Evolutionary conservation across 345 rosid species (phyloP).

Genomic region (Camelina neglecta): DNA sequence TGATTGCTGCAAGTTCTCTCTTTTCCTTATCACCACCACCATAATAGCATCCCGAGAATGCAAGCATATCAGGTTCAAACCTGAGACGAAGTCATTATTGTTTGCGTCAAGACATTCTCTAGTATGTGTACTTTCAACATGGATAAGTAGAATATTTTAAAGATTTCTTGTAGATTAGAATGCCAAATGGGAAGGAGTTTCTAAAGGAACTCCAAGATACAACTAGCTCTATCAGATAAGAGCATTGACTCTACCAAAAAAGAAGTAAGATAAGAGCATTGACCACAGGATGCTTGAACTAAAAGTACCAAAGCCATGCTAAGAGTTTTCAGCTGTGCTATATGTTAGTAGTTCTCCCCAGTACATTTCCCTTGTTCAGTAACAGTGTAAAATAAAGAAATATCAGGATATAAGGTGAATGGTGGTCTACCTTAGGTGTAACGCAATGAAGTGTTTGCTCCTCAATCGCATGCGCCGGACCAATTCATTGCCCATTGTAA

Average conservation of each 20-base stretch:
- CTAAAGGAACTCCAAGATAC: constrained; percentile 1
- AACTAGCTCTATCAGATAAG: not conserved
- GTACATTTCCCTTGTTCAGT: constrained; percentile 2
- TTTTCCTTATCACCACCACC: constrained; percentile 99
- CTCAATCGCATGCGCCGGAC: constrained; percentile 79
- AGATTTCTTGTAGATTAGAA: not conserved
- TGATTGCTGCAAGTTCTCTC: constrained; percentile 81
- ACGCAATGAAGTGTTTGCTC: constrained; percentile 80
- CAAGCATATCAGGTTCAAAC: constrained; percentile 99
- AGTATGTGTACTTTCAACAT: not conserved
- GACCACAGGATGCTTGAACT: not conserved
- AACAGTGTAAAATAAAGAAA: not conserved
- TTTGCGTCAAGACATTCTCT: constrained; percentile 26
- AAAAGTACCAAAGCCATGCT: constrained; percentile 13
- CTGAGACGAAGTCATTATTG: constrained; percentile 53
- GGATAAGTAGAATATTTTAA: not conserved
- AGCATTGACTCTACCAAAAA: not conserved
- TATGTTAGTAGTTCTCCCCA: not conserved
- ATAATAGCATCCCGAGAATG: constrained; percentile 98
- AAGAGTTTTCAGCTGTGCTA: constrained; percentile 6
- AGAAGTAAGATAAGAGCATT: not conserved
- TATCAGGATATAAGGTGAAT: not conserved
- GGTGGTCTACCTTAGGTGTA: constrained; percentile 79
- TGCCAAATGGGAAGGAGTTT: constrained; percentile 6
- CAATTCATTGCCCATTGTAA: constrained; percentile 74